Evolutionary conservation across 345 rosid genomes (phyloP), one percentile per base, ranked within the genome.

Genomic region (Balakata baccata): DNA sequence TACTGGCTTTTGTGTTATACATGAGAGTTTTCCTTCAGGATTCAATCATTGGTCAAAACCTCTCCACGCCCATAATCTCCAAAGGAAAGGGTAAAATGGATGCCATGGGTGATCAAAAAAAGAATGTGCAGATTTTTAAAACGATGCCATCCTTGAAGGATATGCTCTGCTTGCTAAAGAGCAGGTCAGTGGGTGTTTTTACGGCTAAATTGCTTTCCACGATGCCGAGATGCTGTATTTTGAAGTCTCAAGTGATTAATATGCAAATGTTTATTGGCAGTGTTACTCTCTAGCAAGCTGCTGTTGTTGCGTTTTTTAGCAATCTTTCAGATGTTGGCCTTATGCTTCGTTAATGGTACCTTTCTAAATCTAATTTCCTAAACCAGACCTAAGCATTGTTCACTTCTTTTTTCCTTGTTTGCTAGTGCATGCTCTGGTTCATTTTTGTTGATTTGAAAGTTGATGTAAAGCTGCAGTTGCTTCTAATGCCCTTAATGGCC

Each of bases 11-110:
- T 23, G 64, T 85, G 0, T 64, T 85, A 57, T 94, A 90, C 80
- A 87, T 90, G 96, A 82, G 80, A 60, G 13, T 88, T 64, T 88
- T 92, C 76, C 85, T 94, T n/a, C 92, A 87, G 6, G 96, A 92
- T 18, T 89, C 91, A 2, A 77, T 78, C 61, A 67, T 71, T 47
- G 83, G 76, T 53, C 78, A 78, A 37, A 61, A 66, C 38, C 61
- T 87, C 38, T 23, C 75, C 0, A 68, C 81, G 13, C 91, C 97
- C 7, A 84, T 86, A 52, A 45, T 89, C 52, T 70, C 88, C 18
- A 77, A 58, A 78, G 74, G 60, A 74, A 85, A 77, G 12, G 73
- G 46, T 54, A 66, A 72, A 70, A 37, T 51, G 51, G 46, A 59
- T 22, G 81, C 79, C 12, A 74, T 64, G n/a, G 79, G 78, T 20